Evolutionary conservation across 1,284 basidiomycete species (phyloP), one percentile per base, ranked within the genome.

Genomic region (Ceratobasidium sp.): DNA sequence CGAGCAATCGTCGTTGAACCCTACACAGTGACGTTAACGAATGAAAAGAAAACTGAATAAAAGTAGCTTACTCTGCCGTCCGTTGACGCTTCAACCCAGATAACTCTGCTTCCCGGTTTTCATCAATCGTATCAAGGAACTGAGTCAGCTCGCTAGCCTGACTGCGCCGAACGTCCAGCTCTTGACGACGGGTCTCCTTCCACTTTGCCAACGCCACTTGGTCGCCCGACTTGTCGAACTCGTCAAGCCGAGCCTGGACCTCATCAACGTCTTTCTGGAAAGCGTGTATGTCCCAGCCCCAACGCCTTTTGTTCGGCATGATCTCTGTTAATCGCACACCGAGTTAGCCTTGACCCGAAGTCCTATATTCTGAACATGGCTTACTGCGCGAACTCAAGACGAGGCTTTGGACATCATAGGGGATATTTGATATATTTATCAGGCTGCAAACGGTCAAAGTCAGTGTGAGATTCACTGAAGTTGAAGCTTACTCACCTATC

Each of bases 271-370:
- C 71, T n/a, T 13, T 61, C 7, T 51, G 4, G 9, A 73, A 39
- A 18, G 56, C 71, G 42, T 73, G 58, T 6, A 12, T 13, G 7
- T 61, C 42, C 6, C 20, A 61, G 3, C 71, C 71, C 55, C 58
- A 73, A 10, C 71, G 71, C 18, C 71, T 26, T 58, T 63, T 73
- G 39, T 33, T 73, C 13, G 71, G 71, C 13, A 73, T 44, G 18
- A 73, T 60, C 40, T 49, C 71, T 73, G 33, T 42, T 3, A 44
- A 13, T 40, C 10, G 26, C 23, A 28, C 51, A 13, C 20, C 12
- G 28, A n/a, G 42, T 73, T 20, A 60, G 58, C 33, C 10, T 10
- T 20, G 28, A 10, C 58, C 40, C 71, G 23, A 33, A 3, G 10
- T 55, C 15, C 40, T 13, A 40, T 4, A 23, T 13, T 3, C 39